Percentiles rank a stretch among this genome's conserved stretches.
Conservation (phyloP, 179 eudicot genomes). For the Spinacia oleracea region DNA sequence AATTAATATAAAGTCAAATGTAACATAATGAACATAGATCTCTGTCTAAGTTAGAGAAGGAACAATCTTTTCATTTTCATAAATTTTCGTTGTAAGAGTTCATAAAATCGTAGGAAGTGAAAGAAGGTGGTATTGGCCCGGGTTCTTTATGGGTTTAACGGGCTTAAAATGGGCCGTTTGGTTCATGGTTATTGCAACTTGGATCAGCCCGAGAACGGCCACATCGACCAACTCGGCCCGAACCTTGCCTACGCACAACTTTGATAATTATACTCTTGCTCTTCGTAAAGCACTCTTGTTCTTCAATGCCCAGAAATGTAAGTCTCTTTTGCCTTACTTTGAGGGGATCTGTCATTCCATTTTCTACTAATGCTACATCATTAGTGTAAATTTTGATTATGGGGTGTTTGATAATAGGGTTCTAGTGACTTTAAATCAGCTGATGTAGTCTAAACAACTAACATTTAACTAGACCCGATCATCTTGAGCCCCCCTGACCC, state of each 20-base stretch:
- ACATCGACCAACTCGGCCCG: slow-evolving; percentile 1
- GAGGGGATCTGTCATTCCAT: too few species aligned
- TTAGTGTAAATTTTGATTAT: too few species aligned
- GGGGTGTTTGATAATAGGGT: not conserved
- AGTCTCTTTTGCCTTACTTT: slow-evolving; percentile 4
- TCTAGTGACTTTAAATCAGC: too few species aligned
- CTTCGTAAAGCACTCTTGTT: slow-evolving; percentile 36
- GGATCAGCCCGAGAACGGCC: slow-evolving; percentile 7
- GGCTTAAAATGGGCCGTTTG: slow-evolving; percentile 18
- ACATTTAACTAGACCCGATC: too few species aligned
- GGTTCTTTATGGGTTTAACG: not conserved
- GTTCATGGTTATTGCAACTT: slow-evolving; percentile 19
- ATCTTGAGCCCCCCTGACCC: too few species aligned
- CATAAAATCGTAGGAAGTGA: slow-evolving; percentile 4
- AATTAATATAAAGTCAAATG: not conserved
- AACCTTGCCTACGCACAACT: slow-evolving; percentile 16
- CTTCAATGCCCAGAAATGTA: slow-evolving; percentile 52
- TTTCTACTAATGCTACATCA: not conserved
- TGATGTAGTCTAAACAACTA: too few species aligned
- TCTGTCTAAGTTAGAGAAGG: too few species aligned
- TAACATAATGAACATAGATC: too few species aligned
- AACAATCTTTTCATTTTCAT: not conserved
- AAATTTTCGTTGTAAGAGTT: not conserved
- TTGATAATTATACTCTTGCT: slow-evolving; percentile 32
- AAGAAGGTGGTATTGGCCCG: not conserved